phyloP scores from a whole-genome alignment of 768 basidiomycete genomes.

The Mycena alexandri region DNA sequence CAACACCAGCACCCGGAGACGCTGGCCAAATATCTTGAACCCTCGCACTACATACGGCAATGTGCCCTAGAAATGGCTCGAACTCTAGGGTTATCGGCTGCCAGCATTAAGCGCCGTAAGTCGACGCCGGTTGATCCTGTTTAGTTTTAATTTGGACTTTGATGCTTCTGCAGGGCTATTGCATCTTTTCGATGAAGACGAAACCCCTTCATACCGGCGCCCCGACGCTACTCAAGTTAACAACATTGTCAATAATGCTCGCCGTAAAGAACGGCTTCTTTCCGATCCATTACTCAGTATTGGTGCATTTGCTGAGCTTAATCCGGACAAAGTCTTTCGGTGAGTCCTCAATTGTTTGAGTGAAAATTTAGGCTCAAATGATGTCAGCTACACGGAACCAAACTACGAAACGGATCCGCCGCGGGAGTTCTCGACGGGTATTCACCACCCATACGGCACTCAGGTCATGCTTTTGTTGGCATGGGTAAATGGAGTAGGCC shows the following conservation, averaged over 20 bases:
- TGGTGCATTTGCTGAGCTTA: conserved; percentile 26
- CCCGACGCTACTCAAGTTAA: conserved; percentile 16
- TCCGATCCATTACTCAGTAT: conserved; percentile 26
- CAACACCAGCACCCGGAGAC: conserved; percentile 10
- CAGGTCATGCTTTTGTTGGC: conserved; percentile 9
- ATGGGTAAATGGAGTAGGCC: conserved; percentile 19
- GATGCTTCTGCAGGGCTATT: no score
- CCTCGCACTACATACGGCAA: conserved; percentile 23
- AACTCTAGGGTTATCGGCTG: not conserved
- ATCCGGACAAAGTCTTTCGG: conserved; percentile 33
- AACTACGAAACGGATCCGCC: conserved; percentile 18
- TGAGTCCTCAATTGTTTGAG: not conserved
- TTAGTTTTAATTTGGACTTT: no score
- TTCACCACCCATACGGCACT: conserved; percentile 9
- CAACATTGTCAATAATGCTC: conserved; percentile 16
- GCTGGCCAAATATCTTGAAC: conserved; percentile 1
- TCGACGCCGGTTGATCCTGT: not conserved
- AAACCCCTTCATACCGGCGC: not conserved
- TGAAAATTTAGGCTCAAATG: no score
- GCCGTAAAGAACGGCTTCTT: conserved; percentile 19
- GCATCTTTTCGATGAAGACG: no score
- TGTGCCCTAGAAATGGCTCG: conserved; percentile 25
- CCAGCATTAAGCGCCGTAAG: conserved; percentile 28
- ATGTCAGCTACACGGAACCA: conserved; percentile 1
- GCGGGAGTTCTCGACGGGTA: conserved; percentile 13